Percentiles rank a stretch among this genome's conserved stretches.
These are phyloP conservation scores for Wickerhamomyces chambardii DNA, from an alignment of 805 yeast genomes.

Conservation along the genomic window DNA sequence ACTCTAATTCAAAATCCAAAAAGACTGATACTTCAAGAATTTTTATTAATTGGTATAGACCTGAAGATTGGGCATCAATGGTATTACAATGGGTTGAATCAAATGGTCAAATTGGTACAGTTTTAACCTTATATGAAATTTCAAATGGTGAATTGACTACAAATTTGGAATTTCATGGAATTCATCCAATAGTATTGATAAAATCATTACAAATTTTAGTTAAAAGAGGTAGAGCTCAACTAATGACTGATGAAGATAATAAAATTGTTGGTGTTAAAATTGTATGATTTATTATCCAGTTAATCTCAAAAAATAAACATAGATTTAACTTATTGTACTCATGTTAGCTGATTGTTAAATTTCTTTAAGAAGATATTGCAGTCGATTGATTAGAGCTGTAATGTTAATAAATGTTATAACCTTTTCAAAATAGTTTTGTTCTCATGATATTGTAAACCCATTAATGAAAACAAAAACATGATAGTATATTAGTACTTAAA, in stretches of 20 bases:
- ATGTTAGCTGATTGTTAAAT: too few relatives aligned
- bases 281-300: constrained; percentile 19
- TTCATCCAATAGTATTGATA: constrained; percentile 48
- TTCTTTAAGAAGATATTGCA: too few relatives aligned
- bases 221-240: constrained; percentile 63
- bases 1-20: constrained; percentile 9
- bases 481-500: too few relatives aligned
- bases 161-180: constrained; percentile 50
- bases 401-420: too few relatives aligned
- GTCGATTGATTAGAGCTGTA: too few relatives aligned
- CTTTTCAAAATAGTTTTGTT: too few relatives aligned
- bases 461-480: too few relatives aligned
- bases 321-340: too few relatives aligned
- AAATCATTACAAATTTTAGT: constrained; percentile 49
- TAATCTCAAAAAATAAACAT: too few relatives aligned
- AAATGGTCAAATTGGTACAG: constrained; percentile 70
- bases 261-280: constrained; percentile 74
- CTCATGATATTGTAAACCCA: too few relatives aligned
- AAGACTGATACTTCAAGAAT: constrained; percentile 25
- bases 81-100: constrained; percentile 64
- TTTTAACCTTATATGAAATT: constrained; percentile 78
- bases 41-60: constrained; percentile 55
- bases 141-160: constrained; percentile 51
- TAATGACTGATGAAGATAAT: constrained; percentile 59
- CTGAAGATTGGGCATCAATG: constrained; percentile 59